These are phyloP conservation scores for Cladosporium sp. DNA, from an alignment of 2,329 filamentous ascomycete species.

Conservation along the genomic window DNA sequence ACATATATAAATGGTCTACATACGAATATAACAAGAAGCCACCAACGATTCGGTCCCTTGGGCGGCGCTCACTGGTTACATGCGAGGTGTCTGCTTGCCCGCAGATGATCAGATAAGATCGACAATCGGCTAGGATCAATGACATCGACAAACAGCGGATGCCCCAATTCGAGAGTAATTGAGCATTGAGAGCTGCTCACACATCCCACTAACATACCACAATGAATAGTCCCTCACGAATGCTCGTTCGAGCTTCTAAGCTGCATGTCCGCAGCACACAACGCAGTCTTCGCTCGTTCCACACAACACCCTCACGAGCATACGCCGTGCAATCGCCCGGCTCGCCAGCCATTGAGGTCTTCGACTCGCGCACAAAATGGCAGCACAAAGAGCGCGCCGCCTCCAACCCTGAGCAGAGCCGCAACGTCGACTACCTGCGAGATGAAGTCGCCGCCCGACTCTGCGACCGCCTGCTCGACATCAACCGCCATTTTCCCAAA, in stretches of 20 bases:
- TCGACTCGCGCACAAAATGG: conserved; percentile 84
- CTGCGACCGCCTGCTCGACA: conserved; percentile 83
- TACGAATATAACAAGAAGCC: too few relatives aligned
- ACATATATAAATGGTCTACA: too few relatives aligned
- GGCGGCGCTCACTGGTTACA: too few relatives aligned
- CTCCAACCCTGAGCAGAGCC: conserved; percentile 62
- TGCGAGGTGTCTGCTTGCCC: too few relatives aligned
- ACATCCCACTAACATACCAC: not conserved
- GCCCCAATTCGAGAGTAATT: too few relatives aligned
- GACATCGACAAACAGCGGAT: too few relatives aligned
- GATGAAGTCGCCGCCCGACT: conserved; percentile 84
- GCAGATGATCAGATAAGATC: too few relatives aligned
- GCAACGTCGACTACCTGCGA: conserved; percentile 85
- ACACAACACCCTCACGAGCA: conserved; percentile 9
- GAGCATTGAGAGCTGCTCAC: not conserved
- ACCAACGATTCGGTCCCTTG: too few relatives aligned
- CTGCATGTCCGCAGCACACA: not conserved
- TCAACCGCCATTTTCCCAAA: conserved; percentile 79
- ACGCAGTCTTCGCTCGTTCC: not conserved
- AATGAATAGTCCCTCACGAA: not conserved
- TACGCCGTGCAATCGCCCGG: conserved; percentile 79
- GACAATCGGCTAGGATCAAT: too few relatives aligned
- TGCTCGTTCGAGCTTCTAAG: not conserved
- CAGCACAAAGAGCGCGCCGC: conserved; percentile 87
- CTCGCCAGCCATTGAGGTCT: conserved; percentile 78